Conservation (phyloP, 179 eudicot genomes). For the Silene vulgaris region DNA sequence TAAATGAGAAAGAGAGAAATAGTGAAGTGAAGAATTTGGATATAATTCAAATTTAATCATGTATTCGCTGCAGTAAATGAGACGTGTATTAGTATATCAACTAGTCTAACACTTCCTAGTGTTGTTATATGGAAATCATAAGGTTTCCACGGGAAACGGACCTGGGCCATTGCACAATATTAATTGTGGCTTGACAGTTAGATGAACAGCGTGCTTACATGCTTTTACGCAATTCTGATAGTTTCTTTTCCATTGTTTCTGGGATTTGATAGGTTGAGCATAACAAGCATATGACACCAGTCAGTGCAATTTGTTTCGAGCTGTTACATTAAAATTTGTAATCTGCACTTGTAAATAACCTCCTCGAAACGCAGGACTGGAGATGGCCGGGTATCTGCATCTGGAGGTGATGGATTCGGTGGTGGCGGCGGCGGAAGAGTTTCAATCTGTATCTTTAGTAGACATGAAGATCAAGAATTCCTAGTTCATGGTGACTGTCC, state of each 20-base stretch:
- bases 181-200: conserved; percentile 7
- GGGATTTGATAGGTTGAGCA: conserved; percentile 6
- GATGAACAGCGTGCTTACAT: background rate
- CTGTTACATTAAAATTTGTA: conserved; percentile 15
- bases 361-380: conserved; percentile 59
- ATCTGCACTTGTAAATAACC: conserved; percentile 9
- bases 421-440: conserved; percentile 99
- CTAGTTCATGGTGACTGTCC: conserved; percentile 58
- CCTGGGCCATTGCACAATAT: background rate
- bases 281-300: conserved; percentile 6
- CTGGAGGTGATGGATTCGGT: conserved; percentile 93
- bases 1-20: no score
- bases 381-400: conserved; percentile 64
- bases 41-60: background rate
- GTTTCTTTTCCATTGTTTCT: conserved; percentile 3
- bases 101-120: background rate
- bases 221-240: background rate
- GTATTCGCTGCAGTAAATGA: background rate
- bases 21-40: no score
- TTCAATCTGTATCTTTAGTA: conserved; percentile 61
- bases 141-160: no score
- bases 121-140: background rate
- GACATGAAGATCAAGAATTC: conserved; percentile 59
- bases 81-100: background rate
- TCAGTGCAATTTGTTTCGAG: background rate